Conservation (phyloP, 2,329 filamentous ascomycete species). For the Chalaropsis thielavioides region DNA sequence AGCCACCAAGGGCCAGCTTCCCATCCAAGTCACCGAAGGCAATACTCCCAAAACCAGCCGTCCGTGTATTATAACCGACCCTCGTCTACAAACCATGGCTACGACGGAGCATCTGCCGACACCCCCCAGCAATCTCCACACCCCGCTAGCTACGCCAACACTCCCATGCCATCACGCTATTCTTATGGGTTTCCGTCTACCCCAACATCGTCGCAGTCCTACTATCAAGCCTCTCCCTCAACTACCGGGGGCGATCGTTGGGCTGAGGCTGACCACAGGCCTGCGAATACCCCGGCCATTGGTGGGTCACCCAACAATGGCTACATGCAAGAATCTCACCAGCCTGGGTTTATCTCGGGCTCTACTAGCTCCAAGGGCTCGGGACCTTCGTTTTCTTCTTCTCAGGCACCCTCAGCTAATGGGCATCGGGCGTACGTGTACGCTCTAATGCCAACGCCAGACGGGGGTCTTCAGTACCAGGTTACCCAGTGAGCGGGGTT, state of each 20-base stretch:
- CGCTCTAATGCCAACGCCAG: slow-evolving; percentile 2
- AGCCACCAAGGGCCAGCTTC: not conserved
- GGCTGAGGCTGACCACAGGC: not conserved
- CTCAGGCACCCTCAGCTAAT: not conserved
- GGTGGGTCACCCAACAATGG: not conserved
- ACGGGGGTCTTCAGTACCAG: slow-evolving; percentile 11
- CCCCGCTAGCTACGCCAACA: not conserved
- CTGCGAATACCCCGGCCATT: not conserved
- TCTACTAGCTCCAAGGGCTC: not conserved
- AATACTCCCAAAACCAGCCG: not conserved
- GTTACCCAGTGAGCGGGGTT: not conserved
- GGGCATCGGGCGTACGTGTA: slow-evolving; percentile 10
- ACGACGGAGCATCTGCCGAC: not conserved
- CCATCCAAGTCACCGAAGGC: not conserved
- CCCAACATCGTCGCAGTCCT: not conserved
- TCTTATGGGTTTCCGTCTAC: not conserved
- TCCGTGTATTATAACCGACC: not conserved
- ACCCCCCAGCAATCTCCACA: not conserved
- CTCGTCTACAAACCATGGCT: not conserved
- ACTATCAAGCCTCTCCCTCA: not conserved
- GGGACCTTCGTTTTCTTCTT: not conserved
- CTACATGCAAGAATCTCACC: not conserved
- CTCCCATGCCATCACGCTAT: not conserved
- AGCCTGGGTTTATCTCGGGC: not conserved
- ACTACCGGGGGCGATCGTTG: not conserved